Evolutionary conservation across 1,139 yeast species (phyloP), one percentile per base, ranked within the genome.

Genomic region (Geotrichum bryndzae): DNA sequence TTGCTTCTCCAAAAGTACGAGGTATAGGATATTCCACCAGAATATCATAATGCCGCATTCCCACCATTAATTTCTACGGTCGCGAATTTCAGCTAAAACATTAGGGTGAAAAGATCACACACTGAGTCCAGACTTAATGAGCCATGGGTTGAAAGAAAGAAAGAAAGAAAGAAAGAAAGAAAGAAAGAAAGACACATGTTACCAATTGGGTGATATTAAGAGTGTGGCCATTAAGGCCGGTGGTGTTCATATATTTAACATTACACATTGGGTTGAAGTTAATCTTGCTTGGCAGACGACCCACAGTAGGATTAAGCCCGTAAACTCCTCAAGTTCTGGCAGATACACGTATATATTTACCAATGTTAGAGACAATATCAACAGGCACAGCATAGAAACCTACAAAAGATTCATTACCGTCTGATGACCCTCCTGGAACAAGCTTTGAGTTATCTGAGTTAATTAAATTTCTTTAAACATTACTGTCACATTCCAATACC

Each of bases 341-440:
- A 1, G 89, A 88, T 61, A 78, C 77, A 60, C 88, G 74, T 58
- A 84, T 82, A 46, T 84, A 78, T 4, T 88, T 88, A 15, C 88
- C 88, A 66, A 85, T 83, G 71, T 85, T 88, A 18, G 87, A 82
- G 10, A 87, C 87, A 54, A 84, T 72, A 0, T 87, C 88, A 46
- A 83, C 66, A 10, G 78, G 70, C 0, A 84, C 76, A 4, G 81
- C 86, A 53, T 77, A 76, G 23, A 80, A 70, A 1, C 80, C 85
- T 33, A 83, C 70, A n/a, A 84, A 69, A 0, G 87, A 80, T 11
- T 84, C 87, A 69, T 84, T 88, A 54, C 88, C 88, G 7, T 87
- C 87, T 13, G 84, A 79, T 6, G 85, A 80, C 0, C 88, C 88
- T 48, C 88, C 88, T 23, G 80, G 69, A 1, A 82, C 73, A 45